Evolutionary conservation across 2,329 filamentous ascomycete species (phyloP), one percentile per base, ranked within the genome.

Genomic region (Fusarium nanum): DNA sequence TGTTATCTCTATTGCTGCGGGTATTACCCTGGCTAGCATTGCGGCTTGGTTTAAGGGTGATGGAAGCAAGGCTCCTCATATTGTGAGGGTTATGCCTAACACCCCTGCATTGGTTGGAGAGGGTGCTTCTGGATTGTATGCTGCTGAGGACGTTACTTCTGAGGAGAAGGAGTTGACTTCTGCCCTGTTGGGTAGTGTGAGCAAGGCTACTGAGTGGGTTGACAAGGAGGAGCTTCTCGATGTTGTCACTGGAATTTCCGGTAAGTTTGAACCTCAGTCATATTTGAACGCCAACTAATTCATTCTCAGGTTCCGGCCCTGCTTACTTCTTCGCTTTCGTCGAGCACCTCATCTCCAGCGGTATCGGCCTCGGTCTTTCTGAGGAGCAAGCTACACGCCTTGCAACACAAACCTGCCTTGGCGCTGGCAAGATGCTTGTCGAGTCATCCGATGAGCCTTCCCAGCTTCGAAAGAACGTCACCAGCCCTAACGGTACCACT

Each of bases 241-340:
- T 32, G 83, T 85, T 7, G 83, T 86, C 12, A 86, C 84, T 1
- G 84, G 83, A 3, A 73, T 86, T 9, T 85, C 84, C 5, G 84
- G 83, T 84, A 71, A 70, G 81, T 32, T 11, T 6, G 7, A 12
- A 18, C 18, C 2, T 2, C 0, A 30, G 1, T 2, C 5, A 3
- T 9, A 42, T n/a, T 0, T 0, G 4, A 18, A 18, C 23, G 5
- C 0, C 6, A 6, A 5, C 59, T 73, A 40, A 75, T 1, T 7
- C 0, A 20, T 4, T 16, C 1, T 2, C 50, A 85, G 84, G 84
- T 25, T 85, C 83, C 20, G 84, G 84, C 4, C 84, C 84, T 0
- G 84, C 84, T 1, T 86, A 86, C 77, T 86, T 86, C 77, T 86
- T 86, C 72, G 83, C 83, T 69, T 80, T 86, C 76, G 84, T 86